Conservation (phyloP, 139 green algal species). For the Chlorella ohadii region DNA sequence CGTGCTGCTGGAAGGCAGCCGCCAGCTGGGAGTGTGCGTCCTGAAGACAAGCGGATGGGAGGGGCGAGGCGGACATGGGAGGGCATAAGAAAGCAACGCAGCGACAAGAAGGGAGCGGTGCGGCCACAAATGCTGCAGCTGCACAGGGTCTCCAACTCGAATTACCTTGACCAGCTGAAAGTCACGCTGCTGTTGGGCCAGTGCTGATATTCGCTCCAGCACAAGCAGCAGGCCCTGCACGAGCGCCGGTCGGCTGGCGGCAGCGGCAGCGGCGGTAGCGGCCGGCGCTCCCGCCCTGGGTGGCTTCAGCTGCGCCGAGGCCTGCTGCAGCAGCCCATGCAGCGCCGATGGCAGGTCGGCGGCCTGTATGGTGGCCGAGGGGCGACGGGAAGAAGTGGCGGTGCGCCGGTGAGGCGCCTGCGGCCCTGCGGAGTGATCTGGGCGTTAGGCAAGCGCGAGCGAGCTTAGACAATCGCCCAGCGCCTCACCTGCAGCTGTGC, state of each 20-base stretch:
- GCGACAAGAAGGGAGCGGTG: not conserved
- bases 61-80: not conserved
- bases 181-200: constrained; percentile 15
- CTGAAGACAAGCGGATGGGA: not conserved
- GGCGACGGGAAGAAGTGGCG: not conserved
- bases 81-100: not conserved
- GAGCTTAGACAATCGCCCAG: too few species aligned
- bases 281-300: not conserved
- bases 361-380: constrained; percentile 2
- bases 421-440: too few species aligned
- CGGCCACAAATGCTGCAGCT: too few species aligned
- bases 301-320: constrained; percentile 25
- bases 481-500: constrained; percentile 19
- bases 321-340: constrained; percentile 19
- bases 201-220: constrained; percentile 3
- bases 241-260: not conserved
- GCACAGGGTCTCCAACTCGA: too few species aligned
- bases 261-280: not conserved
- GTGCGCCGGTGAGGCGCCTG: too few species aligned
- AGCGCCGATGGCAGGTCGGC: constrained; percentile 17
- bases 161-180: not conserved
- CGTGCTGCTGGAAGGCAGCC: constrained; percentile 26
- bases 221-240: constrained; percentile 15
- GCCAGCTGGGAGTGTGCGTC: not conserved
- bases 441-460: too few species aligned